phyloP scores from a whole-genome alignment of 179 eudicot genomes.

The Pouteria campechiana region DNA sequence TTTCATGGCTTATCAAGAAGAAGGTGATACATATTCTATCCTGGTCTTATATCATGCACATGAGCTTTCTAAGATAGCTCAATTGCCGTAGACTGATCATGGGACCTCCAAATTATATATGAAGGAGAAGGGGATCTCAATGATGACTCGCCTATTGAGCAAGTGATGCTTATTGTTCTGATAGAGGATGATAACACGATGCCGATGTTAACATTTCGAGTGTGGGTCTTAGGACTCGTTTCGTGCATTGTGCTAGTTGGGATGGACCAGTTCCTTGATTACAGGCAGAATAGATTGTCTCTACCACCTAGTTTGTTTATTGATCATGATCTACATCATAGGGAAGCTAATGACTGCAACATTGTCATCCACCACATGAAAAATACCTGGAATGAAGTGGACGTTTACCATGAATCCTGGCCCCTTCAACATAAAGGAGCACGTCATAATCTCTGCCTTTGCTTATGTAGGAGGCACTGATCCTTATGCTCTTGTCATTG shows the following conservation, averaged over 20 bases:
- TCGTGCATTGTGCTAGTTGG: slow-evolving; percentile 64
- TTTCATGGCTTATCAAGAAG: too few relatives aligned
- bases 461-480: slow-evolving; percentile 87
- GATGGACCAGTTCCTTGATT: slow-evolving; percentile 82
- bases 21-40: too few relatives aligned
- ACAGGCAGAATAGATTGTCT: slow-evolving; percentile 66
- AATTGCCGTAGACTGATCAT: too few relatives aligned
- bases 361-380: slow-evolving; percentile 47
- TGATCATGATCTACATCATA: slow-evolving; percentile 56
- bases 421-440: slow-evolving; percentile 89
- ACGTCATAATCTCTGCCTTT: slow-evolving; percentile 69
- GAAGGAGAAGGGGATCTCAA: too few relatives aligned
- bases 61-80: too few relatives aligned
- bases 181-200: slow-evolving; percentile 77
- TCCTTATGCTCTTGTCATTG: slow-evolving; percentile 87
- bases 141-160: too few relatives aligned
- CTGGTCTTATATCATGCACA: too few relatives aligned
- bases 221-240: slow-evolving; percentile 62
- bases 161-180: slow-evolving; percentile 86
- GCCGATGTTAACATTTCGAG: slow-evolving; percentile 82
- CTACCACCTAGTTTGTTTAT: slow-evolving; percentile 84
- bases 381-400: slow-evolving; percentile 27
- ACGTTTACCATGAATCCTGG: slow-evolving; percentile 66
- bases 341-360: slow-evolving; percentile 77
- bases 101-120: too few relatives aligned